These are phyloP conservation scores for Sporobolomyces phaffii DNA, from an alignment of 768 basidiomycete genomes.

Conservation along the genomic window DNA sequence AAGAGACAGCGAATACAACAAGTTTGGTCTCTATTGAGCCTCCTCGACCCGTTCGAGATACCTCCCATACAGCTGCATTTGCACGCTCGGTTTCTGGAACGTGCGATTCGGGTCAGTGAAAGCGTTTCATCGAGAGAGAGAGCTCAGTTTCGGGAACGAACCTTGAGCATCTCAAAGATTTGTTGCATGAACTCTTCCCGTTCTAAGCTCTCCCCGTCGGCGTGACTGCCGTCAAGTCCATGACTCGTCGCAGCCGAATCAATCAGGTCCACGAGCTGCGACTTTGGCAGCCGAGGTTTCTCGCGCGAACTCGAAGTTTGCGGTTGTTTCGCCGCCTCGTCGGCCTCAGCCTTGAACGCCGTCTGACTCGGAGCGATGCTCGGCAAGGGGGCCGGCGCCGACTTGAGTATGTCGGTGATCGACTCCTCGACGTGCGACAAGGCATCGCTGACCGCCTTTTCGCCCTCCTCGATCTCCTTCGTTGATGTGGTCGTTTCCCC, in stretches of 20 bases:
- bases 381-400: background rate
- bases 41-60: conserved; percentile 30
- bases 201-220: background rate
- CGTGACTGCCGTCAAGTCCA: background rate
- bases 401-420: background rate
- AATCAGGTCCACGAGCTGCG: background rate
- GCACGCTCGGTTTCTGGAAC: conserved; percentile 20
- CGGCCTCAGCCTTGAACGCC: background rate
- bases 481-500: background rate
- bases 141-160: background rate
- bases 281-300: background rate
- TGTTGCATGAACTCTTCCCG: conserved; percentile 20
- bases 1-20: background rate
- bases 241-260: background rate
- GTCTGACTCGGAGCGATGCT: conserved; percentile 3
- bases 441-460: background rate
- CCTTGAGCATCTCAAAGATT: conserved; percentile 16
- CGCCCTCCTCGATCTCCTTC: background rate
- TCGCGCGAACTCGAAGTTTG: background rate
- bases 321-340: background rate
- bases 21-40: background rate
- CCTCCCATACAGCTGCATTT: conserved; percentile 32
- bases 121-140: background rate
- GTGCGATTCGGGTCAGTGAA: background rate
- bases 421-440: background rate